Base-by-base conservation (phyloP, 257 asterid species). In the Echites panduratus region DNA sequence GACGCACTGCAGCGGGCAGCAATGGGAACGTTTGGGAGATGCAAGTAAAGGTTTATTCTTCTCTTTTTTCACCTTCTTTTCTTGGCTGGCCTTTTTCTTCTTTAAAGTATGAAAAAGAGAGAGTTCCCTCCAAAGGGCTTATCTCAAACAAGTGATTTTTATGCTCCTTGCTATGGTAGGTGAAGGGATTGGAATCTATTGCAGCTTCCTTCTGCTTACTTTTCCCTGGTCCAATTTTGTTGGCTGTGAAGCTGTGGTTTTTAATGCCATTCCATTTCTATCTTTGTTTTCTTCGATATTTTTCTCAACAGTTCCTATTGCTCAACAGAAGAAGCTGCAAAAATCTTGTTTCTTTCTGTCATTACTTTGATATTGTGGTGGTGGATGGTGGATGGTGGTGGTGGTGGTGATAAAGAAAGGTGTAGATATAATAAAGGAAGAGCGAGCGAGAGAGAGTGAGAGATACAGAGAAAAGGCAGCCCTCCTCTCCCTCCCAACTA, bases 261-360 rank as follows among this genome's bases (percentile, higher is more conserved):
- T 9, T 27, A 59, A 59, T 58, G 57, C 9, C 0, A 50, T 50
- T 40, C 9, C 19, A 4, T 5, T 14, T 58, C 9, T 26, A 26
- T 13, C 65, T 58, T 58, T 53, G 59, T 58, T 59, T 58, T 2
- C 66, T 27, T 59, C 27, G 66, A 59, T 59, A n/a, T 59, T 59
- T 59, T 29, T 32, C n/a, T n/a, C 40, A 26, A 26, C 20, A 10
- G 20, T 38, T 3, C 29, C 65, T 58, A 26, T 58, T 24, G 64
- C 64, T 58, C 26, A 35, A 10, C 35, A 58, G 41, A 17, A 24
- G 26, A 2, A 9, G 72, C 61, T 1, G 50, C 45, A 3, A 44
- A 66, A 53, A 66, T 3, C 16, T 17, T 68, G 61, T 68, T 68
- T 68, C 44, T 68, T 27, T 68, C 44, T 52, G 53, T 26, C 43